Base-by-base conservation (phyloP, 1,139 yeast species). In the Geotrichum klebahnii region DNA sequence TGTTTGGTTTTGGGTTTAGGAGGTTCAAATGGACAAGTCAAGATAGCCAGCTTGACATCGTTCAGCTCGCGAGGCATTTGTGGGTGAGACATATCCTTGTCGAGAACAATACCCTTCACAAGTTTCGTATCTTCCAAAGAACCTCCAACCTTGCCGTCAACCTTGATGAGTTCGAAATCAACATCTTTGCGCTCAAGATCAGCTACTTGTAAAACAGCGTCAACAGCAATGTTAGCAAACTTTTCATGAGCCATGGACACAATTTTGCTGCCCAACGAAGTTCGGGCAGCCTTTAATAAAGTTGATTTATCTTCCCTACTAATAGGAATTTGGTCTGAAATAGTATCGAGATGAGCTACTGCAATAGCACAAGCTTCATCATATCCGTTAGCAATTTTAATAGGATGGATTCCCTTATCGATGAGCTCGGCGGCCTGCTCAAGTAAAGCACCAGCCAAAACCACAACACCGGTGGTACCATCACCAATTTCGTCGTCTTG, bases 401-500 rank as follows among this genome's bases (percentile, higher is more conserved):
- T 88, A 50, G 98, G 98, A 65, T 94, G 98, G 56, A 94, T 90
- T 50, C 97, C 98, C 72, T 87, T 88, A 63, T 92, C 97, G 60
- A 94, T 88, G 60, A 94, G 78, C 66, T 89, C 97, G 53, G 85
- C 72, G 1, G 98, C 97, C 71, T 92, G 96, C 66, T 92, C 98
- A 54, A 94, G 75, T 58, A 94, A 74, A 1, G 97, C 95, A 60
- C 96, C 87, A 1, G 98, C 97, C 48, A 94, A 74, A 1, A 94
- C 97, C 52, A 92, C 98, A 31, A 94, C 99, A 63, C 98, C 98
- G 3, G 99, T 94, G 37, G 99, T 94, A 65, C 99, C 99, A 67
- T 94, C 99, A 52, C 99, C 99, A 63, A 94, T 89, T 71, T 94
- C 98, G 65, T 92, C 97, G 68, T 94, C 99, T 73, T 94, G 99